Evolutionary conservation across 2,329 filamentous ascomycete genomes (phyloP), one percentile per base, ranked within the genome.

Genomic region (Epichloe hybrida): DNA sequence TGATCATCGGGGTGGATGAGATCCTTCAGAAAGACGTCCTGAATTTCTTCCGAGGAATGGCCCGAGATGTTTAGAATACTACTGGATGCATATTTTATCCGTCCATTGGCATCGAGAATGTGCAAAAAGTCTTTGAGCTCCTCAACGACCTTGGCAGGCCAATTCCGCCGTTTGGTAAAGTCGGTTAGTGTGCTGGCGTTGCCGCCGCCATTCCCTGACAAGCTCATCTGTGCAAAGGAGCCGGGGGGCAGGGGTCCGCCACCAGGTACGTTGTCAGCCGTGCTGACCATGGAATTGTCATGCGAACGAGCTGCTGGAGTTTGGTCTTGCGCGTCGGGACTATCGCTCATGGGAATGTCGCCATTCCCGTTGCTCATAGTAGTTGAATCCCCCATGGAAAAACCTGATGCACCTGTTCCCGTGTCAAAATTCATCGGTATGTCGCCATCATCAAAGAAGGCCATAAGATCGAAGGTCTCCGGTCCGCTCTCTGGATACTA

Each of bases 41-140:
- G 71, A 37, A 96, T 72, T 57, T 90, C 83, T 4, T 80, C 73
- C 2, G 79, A 69, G 17, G 79, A 74, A 66, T 88, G 91, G 46
- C 90, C 90, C 2, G 87, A 91, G 39, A 96, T 73, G 4, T 69
- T 62, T 55, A 81, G 79, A 58, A 85, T 80, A 52, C 86, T 93
- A 1, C 87, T 85, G 37, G 89, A 95, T n/a, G 85, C 81, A 63
- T 93, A 95, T 53, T 86, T 78, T 59, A 97, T 84, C 56, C 85
- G 81, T 38, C 89, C 88, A 59, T 93, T 83, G 23, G 87, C 80
- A 45, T 88, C 89, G 48, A 97, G 77, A 53, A 97, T 89, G 63
- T 95, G 83, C 50, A 95, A 69, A 69, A 96, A 80, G 66, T 96
- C 91, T 62, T 84, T 86, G 58, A 97, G 73, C 72, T 95, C 90